Percentiles rank a stretch among this genome's conserved stretches.
Conservation (phyloP, 2,329 filamentous ascomycete species). For the Coleophoma cylindrospora region DNA sequence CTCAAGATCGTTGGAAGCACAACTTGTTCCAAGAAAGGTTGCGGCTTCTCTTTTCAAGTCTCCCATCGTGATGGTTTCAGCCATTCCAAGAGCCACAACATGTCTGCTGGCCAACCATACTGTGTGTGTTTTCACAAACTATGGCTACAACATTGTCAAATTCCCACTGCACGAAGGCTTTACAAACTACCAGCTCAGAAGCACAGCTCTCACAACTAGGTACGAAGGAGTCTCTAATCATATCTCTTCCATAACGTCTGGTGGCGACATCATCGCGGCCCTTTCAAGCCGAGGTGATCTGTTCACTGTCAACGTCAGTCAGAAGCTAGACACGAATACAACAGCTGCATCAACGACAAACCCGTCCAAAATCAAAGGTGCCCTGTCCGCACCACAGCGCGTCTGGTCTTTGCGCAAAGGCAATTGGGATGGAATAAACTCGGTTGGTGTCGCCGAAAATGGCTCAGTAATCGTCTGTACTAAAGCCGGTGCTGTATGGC, state of each 20-base stretch:
- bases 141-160: conserved; percentile 85
- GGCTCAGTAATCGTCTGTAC: conserved; percentile 94
- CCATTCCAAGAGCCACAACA: conserved; percentile 85
- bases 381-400: conserved; percentile 71
- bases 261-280: conserved; percentile 88
- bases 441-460: conserved; percentile 85
- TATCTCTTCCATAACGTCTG: conserved; percentile 73
- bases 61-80: conserved; percentile 74
- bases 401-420: conserved; percentile 83
- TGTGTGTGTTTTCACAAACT: conserved; percentile 92
- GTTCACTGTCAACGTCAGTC: conserved; percentile 76
- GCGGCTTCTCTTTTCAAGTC: conserved; percentile 73
- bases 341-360: conserved; percentile 78
- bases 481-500: conserved; percentile 88
- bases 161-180: conserved; percentile 73
- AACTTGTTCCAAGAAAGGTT: conserved; percentile 77
- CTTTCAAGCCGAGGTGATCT: conserved; percentile 80
- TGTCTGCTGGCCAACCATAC: conserved; percentile 82
- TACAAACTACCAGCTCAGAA: conserved; percentile 62
- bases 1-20: conserved; percentile 82
- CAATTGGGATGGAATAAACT: conserved; percentile 65
- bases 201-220: conserved; percentile 59
- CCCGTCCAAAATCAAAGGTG: conserved; percentile 81
- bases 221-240: conserved; percentile 61
- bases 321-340: conserved; percentile 57